These are phyloP conservation scores for Sarcodon aspratus DNA, from an alignment of 768 basidiomycete genomes.

Conservation along the genomic window DNA sequence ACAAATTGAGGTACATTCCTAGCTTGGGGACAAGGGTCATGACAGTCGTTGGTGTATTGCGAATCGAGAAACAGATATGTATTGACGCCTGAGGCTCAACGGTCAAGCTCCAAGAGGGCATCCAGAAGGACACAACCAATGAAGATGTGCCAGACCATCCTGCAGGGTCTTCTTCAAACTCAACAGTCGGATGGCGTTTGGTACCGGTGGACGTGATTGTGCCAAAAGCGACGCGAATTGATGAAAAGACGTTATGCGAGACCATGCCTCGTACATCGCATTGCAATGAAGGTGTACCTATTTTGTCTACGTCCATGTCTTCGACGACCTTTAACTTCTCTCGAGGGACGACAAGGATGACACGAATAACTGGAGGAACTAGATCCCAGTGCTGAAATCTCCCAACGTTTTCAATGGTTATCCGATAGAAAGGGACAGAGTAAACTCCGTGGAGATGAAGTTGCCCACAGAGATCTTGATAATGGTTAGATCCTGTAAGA, in stretches of 20 bases:
- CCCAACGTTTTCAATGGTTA: conserved; percentile 1
- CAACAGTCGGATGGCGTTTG: conserved; percentile 3
- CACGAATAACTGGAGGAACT: conserved; percentile 26
- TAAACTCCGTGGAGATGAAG: conserved; percentile 29
- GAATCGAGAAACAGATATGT: conserved; percentile 10
- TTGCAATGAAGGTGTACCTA: conserved; percentile 17
- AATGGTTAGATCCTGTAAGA: conserved; percentile 19
- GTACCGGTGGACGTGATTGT: conserved; percentile 4
- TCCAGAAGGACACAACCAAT: conserved; percentile 11
- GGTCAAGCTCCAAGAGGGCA: conserved; percentile 17
- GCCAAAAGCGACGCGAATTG: conserved; percentile 13
- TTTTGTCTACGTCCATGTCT: conserved; percentile 5
- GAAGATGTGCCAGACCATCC: conserved; percentile 7
- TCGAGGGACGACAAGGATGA: conserved; percentile 26
- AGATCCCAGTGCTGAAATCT: conserved; percentile 11
- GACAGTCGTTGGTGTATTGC: conserved; percentile 11
- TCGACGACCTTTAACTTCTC: conserved; percentile 17
- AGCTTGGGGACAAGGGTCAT: conserved; percentile 16
- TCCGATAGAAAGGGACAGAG: conserved; percentile 12
- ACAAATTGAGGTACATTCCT: conserved; percentile 11
- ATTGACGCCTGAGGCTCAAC: background rate
- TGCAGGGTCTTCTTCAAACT: conserved; percentile 8
- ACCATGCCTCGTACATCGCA: conserved; percentile 10
- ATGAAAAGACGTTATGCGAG: conserved; percentile 16
- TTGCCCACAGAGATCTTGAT: conserved; percentile 36